Base-by-base conservation (phyloP, 306 rosid species). In the Hippophae rhamnoides region DNA sequence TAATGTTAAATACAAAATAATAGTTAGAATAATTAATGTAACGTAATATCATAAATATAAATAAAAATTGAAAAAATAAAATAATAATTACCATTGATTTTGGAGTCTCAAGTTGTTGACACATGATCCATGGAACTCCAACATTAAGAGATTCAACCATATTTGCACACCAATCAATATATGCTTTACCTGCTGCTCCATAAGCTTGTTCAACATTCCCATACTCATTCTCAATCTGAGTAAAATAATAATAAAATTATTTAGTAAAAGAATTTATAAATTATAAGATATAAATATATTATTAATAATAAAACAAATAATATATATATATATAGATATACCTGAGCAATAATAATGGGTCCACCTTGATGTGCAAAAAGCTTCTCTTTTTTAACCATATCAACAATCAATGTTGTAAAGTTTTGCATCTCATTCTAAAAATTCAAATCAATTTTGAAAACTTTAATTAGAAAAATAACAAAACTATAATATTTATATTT, bases 121-220 rank as follows among this genome's bases (percentile, higher is more conserved):
- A 83, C 89, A 83, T 83, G 23, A 79, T 75, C 89, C 89, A 83
- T 47, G 89, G 89, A 49, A 83, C 80, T 5, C 84, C 86, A 13
- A 78, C 14, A 14, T 80, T 2, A 0, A 61, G 67, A 0, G 89
- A 72, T 0, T 80, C 75, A 0, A 86, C 89, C 75, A 84, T 72
- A 9, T 49, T 58, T 0, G 89, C 78, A 7, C 82, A 77, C 86
- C 89, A 83, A 46, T 78, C 47, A 2, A 83, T 40, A 9, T 84
- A 83, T 13, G 71, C 63, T 56, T 80, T 69, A 23, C 89, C 86
- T 10, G 83, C 85, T 7, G 69, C 81, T 13, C 89, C 89, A 53
- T 83, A 83, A 13, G 13, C 0, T 0, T 64, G 27, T 65, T 71
- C 75, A 3, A 84, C 76, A 61, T 81, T 84, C 2, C 87, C 85